Evolutionary conservation across 2,329 filamentous ascomycete species (phyloP), one percentile per base, ranked within the genome.

Genomic region (Hymenoscyphus fructigenus): DNA sequence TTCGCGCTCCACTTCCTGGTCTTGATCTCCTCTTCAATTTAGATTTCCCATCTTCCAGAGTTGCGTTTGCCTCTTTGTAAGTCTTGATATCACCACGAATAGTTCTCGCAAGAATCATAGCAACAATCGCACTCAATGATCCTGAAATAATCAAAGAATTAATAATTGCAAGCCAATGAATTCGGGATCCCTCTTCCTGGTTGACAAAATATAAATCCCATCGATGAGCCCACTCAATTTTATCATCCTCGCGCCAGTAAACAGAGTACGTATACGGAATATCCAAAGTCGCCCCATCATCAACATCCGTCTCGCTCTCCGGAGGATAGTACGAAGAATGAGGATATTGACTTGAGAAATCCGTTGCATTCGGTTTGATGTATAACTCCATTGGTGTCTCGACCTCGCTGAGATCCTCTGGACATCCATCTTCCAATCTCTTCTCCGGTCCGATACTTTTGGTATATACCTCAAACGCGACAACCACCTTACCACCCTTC

Each of bases 161-260:
- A 76, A 95, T 78, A 68, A 96, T 94, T 41, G 92, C 92, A 63
- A 96, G 82, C 91, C 92, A 96, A 75, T 96, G 92, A 28, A 94
- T 91, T 74, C 87, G 88, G 29, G 86, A 88, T 57, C 90, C 91
- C 70, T 94, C 91, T 65, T 92, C 89, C 74, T 95, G 91, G 76
- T 94, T 93, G 66, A 90, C 91, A 78, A 96, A 96, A 77, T 96
- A 96, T 62, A 94, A 80, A 73, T 96, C 91, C 92, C 93, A 97
- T 62, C 92, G 86, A 71, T 89, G 91, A 64, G 83, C 82, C 93
- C 93, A 97, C 68, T 95, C 91, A 60, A 96, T 81, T 23, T 84
- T 86, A 53, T 89, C 85, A 67, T 96, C 91, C 75, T 96, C 91
- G 60, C 91, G 88, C 79, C 93, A 97, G 78, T 95, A 96, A 15